Evolutionary conservation across 2,329 filamentous ascomycete genomes (phyloP).

Genomic region (Emericellopsis atlantica): DNA sequence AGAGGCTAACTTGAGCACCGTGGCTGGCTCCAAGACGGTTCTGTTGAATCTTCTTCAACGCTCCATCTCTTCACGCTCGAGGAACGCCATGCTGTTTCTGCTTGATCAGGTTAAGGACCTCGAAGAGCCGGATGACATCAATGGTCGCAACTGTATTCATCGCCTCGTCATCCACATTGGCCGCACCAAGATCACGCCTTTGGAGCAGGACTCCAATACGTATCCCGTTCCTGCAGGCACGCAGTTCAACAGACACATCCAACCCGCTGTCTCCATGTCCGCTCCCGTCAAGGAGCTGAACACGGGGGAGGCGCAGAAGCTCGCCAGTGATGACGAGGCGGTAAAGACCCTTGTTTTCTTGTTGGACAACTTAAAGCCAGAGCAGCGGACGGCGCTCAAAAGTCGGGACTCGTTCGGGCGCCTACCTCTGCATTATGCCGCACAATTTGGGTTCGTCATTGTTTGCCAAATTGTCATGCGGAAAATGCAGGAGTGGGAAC

Average conservation of each 20-base stretch:
- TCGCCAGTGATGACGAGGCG: slow-evolving; percentile 59
- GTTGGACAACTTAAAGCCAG: slow-evolving; percentile 53
- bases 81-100: slow-evolving; percentile 57
- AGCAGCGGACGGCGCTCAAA: slow-evolving; percentile 56
- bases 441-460: slow-evolving; percentile 88
- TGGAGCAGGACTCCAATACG: slow-evolving; percentile 38
- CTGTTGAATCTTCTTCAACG: slow-evolving; percentile 71
- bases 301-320: slow-evolving; percentile 53
- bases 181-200: slow-evolving; percentile 44
- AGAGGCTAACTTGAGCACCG: slow-evolving; percentile 34
- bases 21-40: slow-evolving; percentile 43
- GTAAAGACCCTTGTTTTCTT: slow-evolving; percentile 53
- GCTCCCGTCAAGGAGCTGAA: slow-evolving; percentile 47
- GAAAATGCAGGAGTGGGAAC: slow-evolving; percentile 78
- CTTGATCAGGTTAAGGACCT: slow-evolving; percentile 57
- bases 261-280: slow-evolving; percentile 60
- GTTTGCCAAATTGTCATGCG: slow-evolving; percentile 80
- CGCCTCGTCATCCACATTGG: slow-evolving; percentile 87
- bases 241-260: slow-evolving; percentile 60
- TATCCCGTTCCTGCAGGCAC: slow-evolving; percentile 33
- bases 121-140: slow-evolving; percentile 84
- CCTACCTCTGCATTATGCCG: slow-evolving; percentile 82
- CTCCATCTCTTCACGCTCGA: slow-evolving; percentile 58
- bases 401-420: slow-evolving; percentile 69
- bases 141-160: slow-evolving; percentile 86